Evolutionary conservation across 129 eudicot species (phyloP), one percentile per base, ranked within the genome.

Genomic region (Flaveria bidentis): DNA sequence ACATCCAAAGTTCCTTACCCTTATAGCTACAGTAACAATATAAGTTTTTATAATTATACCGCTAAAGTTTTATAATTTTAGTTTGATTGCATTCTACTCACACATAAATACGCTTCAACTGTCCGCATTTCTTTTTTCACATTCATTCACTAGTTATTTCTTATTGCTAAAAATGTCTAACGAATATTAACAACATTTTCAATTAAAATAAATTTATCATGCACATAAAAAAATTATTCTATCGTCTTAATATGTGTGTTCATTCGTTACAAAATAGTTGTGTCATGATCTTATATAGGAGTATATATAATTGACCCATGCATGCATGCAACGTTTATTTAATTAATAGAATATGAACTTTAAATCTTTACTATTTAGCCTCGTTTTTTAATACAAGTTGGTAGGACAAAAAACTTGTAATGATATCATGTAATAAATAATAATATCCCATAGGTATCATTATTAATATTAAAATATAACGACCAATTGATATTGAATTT

Each of bases 281-380:
- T 67, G 58, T 68, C 72, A 63, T 49, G 28, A 51, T 20, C 16
- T 50, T 28, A 44, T 23, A 53, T 63, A 39, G 13, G 36, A 9
- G n/a, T 6, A 53, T 77, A 76, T 64, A 75, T 46, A 62, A 63
- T 65, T 18, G 23, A 66, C 39, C 74, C 66, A 76, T 76, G 74
- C 67, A 76, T 50, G 69, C 80, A 76, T 76, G 73, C 80, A 76
- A 64, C 64, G 26, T 51, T 76, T 51, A 9, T 66, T 20, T 50
- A 76, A 66, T 20, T 50, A 76, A 66, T 33, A 12, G 28, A 45
- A 44, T 15, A 13, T 6, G 45, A 45, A 45, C 50, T 45, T 45
- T 36, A 58, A 9, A 33, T 18, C 49, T 52, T 36, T 53, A 18
- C 50, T 66, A 17, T 66, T 39, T 41, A 36, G 26, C 51, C 22